Conservation (phyloP, 768 basidiomycete species). For the Rhodosporidiobolus odoratus region DNA sequence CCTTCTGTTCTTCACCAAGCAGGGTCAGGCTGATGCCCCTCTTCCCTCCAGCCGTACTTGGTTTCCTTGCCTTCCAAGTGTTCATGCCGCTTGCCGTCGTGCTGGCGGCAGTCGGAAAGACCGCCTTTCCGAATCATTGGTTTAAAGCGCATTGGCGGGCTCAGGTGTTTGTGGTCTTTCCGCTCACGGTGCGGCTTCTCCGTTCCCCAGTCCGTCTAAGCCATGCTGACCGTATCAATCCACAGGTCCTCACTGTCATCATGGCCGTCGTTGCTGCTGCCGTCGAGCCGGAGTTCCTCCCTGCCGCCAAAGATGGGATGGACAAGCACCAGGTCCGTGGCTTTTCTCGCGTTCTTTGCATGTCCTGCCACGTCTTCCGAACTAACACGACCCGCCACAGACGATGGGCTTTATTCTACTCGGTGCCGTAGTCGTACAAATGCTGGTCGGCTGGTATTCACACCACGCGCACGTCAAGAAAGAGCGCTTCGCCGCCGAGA, state of each 20-base stretch:
- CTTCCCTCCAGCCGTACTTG: not conserved
- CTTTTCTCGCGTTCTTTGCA: not conserved
- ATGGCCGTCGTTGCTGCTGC: not conserved
- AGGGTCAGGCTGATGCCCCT: not conserved
- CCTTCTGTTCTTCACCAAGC: too few species aligned
- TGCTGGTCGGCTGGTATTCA: not conserved
- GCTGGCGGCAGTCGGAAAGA: slow-evolving; percentile 15
- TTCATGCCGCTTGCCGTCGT: slow-evolving; percentile 4
- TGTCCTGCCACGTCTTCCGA: too few species aligned
- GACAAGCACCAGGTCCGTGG: slow-evolving; percentile 16
- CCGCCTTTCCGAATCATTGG: slow-evolving; percentile 5
- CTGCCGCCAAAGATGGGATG: not conserved
- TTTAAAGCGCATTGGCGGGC: slow-evolving; percentile 11
- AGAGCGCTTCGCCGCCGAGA: not conserved
- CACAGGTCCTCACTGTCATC: not conserved
- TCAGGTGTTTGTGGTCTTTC: slow-evolving; percentile 1
- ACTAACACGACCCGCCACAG: not conserved
- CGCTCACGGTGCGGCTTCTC: not conserved
- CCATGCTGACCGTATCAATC: too few species aligned
- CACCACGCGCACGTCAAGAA: not conserved
- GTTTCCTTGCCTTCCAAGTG: slow-evolving; percentile 22
- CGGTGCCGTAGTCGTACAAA: not conserved
- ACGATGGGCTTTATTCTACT: slow-evolving; percentile 17
- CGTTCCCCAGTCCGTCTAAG: not conserved
- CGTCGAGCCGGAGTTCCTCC: not conserved